These are phyloP conservation scores for Xerocomus amazonicus DNA, from an alignment of 1,284 basidiomycete genomes.

Conservation along the genomic window DNA sequence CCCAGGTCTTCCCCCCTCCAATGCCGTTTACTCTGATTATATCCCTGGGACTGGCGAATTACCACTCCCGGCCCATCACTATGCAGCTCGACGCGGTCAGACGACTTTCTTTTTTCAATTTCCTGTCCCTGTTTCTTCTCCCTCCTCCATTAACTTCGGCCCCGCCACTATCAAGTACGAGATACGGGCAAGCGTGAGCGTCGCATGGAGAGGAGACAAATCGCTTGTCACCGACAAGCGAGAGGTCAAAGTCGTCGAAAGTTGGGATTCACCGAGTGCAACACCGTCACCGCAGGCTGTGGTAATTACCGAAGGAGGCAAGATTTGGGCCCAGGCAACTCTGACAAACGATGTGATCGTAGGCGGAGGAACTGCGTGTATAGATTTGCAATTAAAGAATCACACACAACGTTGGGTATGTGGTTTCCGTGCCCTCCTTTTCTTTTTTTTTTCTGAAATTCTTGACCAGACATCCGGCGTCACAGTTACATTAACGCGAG, in stretches of 20 bases:
- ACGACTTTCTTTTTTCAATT: constrained; percentile 75
- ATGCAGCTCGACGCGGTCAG: constrained; percentile 62
- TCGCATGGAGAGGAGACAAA: constrained; percentile 69
- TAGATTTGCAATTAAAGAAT: constrained; percentile 75
- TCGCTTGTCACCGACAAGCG: constrained; percentile 58
- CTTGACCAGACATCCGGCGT: constrained; percentile 58
- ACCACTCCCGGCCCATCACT: constrained; percentile 57
- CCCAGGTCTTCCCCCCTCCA: constrained; percentile 73
- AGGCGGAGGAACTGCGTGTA: constrained; percentile 62
- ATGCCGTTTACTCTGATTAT: constrained; percentile 57
- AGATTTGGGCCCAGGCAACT: constrained; percentile 68
- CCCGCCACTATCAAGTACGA: constrained; percentile 66
- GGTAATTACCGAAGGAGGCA: constrained; percentile 69
- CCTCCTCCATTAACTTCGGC: constrained; percentile 67
- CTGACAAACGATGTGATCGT: constrained; percentile 60
- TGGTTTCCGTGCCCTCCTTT: neutral
- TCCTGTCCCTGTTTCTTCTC: constrained; percentile 59
- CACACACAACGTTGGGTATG: constrained; percentile 70
- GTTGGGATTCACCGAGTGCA: constrained; percentile 39
- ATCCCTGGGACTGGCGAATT: constrained; percentile 52
- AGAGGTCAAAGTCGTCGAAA: constrained; percentile 63
- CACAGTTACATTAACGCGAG: constrained; percentile 53
- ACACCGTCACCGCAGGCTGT: constrained; percentile 50
- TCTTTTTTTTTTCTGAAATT: constrained; percentile 3
- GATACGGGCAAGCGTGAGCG: constrained; percentile 63